Conservation (phyloP, 2,329 filamentous ascomycete genomes). For the Colletotrichum tanaceti region DNA sequence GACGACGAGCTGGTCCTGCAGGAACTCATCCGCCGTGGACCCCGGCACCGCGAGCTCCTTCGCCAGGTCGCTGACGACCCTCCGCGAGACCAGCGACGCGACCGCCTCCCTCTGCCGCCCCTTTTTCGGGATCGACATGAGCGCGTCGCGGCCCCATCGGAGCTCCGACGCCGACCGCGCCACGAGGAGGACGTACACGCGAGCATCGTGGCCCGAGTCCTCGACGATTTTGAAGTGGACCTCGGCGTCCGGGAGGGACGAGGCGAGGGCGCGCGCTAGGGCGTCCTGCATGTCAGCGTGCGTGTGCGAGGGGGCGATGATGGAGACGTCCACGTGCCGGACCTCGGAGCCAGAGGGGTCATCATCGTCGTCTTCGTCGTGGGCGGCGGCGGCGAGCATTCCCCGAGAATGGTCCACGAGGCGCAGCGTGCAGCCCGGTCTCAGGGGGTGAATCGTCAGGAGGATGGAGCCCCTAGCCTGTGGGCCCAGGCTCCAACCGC, state of each 20-base stretch:
- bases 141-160: constrained; percentile 62
- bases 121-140: constrained; percentile 57
- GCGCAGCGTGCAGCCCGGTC: constrained; percentile 51
- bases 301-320: constrained; percentile 61
- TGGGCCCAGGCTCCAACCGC: constrained; percentile 65
- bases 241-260: constrained; percentile 57
- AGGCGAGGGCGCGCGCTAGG: constrained; percentile 54
- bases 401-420: constrained; percentile 43
- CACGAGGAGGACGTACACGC: constrained; percentile 69
- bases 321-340: constrained; percentile 61
- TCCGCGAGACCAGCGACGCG: constrained; percentile 55
- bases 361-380: neutral
- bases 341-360: constrained; percentile 50
- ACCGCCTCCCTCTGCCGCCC: constrained; percentile 48
- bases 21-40: constrained; percentile 61
- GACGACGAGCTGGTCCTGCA: constrained; percentile 71
- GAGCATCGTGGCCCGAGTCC: constrained; percentile 62
- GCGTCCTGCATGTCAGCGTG: constrained; percentile 55
- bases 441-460: constrained; percentile 54
- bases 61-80: constrained; percentile 60
- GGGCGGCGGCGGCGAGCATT: too few relatives aligned
- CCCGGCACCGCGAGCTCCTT: constrained; percentile 52
- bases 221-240: constrained; percentile 60
- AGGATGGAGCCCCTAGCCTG: constrained; percentile 55
- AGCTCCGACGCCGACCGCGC: constrained; percentile 58